These are phyloP conservation scores for Cucurbita ficifolia DNA, from an alignment of 306 rosid species.

Conservation along the genomic window DNA sequence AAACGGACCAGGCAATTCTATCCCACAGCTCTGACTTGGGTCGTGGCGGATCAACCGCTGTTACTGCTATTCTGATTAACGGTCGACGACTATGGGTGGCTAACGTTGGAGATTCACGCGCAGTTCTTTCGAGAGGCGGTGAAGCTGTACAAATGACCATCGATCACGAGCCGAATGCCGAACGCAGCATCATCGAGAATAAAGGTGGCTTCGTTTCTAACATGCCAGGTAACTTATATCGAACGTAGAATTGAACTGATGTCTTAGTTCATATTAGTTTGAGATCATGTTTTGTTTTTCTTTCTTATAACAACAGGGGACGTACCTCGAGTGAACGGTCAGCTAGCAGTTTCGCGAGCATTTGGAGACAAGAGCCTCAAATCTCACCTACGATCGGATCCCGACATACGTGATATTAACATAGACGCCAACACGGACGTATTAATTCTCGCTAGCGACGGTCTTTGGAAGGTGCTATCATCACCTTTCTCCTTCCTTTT, in stretches of 20 bases:
- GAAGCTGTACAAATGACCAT: constrained; percentile 67
- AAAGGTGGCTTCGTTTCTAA: constrained; percentile 96
- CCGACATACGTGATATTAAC: constrained; percentile 28
- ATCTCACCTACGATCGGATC: constrained; percentile 78
- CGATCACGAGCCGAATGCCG: constrained; percentile 81
- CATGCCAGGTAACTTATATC: constrained; percentile 57
- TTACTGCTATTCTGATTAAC: constrained; percentile 74
- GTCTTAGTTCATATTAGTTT: no score
- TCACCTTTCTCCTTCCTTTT: neutral
- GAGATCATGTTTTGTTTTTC: no score
- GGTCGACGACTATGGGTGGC: constrained; percentile 56
- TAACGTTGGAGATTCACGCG: constrained; percentile 91
- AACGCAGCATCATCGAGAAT: constrained; percentile 66
- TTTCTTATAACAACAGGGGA: constrained; percentile 39
- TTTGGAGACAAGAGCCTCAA: constrained; percentile 93
- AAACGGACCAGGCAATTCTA: constrained; percentile 79
- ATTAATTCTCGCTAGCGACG: constrained; percentile 77
- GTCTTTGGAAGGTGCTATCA: constrained; percentile 72
- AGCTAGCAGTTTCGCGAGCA: constrained; percentile 91
- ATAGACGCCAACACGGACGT: constrained; percentile 38
- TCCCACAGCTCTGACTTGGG: constrained; percentile 87
- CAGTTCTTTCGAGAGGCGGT: constrained; percentile 71
- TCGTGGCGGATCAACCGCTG: constrained; percentile 93
- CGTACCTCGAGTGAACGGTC: constrained; percentile 89
- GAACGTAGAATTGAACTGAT: no score